Percentiles rank a stretch among this genome's conserved stretches.
Conservation (phyloP, 352 stramenopile species). For the Globisporangium canariense region DNA sequence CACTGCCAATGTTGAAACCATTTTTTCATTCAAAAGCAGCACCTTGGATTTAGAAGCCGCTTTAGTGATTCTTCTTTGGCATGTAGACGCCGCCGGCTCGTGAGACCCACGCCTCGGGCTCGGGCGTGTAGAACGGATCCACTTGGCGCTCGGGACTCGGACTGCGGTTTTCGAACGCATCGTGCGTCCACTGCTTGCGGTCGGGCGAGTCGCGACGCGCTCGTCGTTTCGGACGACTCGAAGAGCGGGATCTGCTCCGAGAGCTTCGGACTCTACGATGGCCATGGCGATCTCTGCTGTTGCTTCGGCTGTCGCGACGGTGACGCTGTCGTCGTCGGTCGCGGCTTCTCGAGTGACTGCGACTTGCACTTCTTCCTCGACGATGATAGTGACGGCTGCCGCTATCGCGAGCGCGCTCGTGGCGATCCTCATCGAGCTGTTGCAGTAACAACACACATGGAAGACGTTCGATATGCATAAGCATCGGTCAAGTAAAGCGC, state of each 20-base stretch:
- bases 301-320: conserved; percentile 16
- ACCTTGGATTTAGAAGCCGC: background rate
- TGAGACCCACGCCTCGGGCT: conserved; percentile 72
- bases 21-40: background rate
- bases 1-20: background rate
- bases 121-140: conserved; percentile 64
- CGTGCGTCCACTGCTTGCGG: conserved; percentile 60
- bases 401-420: conserved; percentile 3
- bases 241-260: background rate
- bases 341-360: conserved; percentile 18
- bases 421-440: conserved; percentile 46
- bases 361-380: conserved; percentile 18
- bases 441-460: background rate
- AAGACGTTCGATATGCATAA: background rate
- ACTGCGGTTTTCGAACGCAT: conserved; percentile 68
- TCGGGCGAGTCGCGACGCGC: conserved; percentile 27
- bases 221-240: conserved; percentile 16
- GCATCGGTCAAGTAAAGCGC: background rate
- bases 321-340: conserved; percentile 14
- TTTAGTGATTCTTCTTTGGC: conserved; percentile 28
- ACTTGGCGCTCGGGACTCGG: conserved; percentile 59
- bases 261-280: background rate
- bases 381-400: background rate
- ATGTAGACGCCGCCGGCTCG: conserved; percentile 78
- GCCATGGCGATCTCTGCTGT: conserved; percentile 14